Evolutionary conservation across 148 eudicot genomes (phyloP), one percentile per base, ranked within the genome.

Genomic region (Silene uniflora): DNA sequence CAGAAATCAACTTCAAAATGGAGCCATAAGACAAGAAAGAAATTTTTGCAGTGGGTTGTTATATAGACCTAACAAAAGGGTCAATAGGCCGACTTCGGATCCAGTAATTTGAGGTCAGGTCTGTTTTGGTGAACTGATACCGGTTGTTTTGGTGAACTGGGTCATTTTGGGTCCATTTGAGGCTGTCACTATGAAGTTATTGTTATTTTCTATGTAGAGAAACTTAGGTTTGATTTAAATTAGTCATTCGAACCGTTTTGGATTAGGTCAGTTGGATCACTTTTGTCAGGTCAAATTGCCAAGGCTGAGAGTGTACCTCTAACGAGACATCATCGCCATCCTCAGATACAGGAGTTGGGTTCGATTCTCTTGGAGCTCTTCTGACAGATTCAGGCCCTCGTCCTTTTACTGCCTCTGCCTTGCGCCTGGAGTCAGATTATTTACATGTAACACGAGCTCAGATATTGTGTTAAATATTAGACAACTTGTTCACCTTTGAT

Each of bases 341-440:
- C 69, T 79, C 79, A 39, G 76, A 81, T 67, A 84, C 91, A 29
- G 82, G 78, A 17, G 84, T 72, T 35, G 76, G 86, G 76, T 88
- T 89, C 64, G 81, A 75, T 52, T 85, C 78, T 71, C 84, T 81
- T 54, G 80, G 67, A 75, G 78, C 85, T 66, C 84, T 85, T 67
- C 84, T 84, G 17, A 70, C 83, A 32, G 90, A 86, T 82, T 82
- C 90, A 63, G 85, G 83, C 52, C 84, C 88, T 73, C 84, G 82
- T 70, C 94, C 93, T 90, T 85, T 91, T 12, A 81, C 82, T 25
- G 85, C 70, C 75, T 86, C 92, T 23, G 84, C 88, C 82, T 84
- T 91, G 76, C 59, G 80, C 85, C 98, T 93, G 80, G 25, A 49
- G 46, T 67, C 24, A 70, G 67, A 65, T 10, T 62, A 21, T 39